Conservation (phyloP, 208 protist species). For the Porcisia hertigi region DNA sequence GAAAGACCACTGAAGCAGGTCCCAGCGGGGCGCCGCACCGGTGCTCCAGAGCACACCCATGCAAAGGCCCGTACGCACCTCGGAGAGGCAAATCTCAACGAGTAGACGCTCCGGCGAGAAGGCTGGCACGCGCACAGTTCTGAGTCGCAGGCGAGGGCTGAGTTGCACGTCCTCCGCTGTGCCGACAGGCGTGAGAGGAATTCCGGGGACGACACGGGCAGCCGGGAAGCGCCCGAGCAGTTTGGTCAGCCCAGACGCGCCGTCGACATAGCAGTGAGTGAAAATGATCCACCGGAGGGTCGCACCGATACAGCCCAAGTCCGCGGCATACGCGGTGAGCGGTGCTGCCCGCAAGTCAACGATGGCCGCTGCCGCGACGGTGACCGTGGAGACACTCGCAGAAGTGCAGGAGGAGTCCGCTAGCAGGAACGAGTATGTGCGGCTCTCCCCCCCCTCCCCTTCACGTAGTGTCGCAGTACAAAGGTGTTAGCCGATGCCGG, state of each 20-base stretch:
- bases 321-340: constrained; percentile 35
- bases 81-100: constrained; percentile 32
- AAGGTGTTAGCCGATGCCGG: too few species aligned
- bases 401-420: too few species aligned
- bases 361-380: constrained; percentile 26
- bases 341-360: constrained; percentile 57
- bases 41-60: constrained; percentile 58
- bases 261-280: too few species aligned
- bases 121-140: too few species aligned
- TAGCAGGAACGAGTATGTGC: too few species aligned
- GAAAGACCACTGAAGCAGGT: constrained; percentile 28
- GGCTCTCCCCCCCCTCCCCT: too few species aligned
- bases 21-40: constrained; percentile 58
- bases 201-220: constrained; percentile 31
- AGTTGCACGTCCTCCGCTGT: too few species aligned
- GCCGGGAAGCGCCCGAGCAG: constrained; percentile 33
- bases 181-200: too few species aligned
- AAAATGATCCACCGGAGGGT: constrained; percentile 45
- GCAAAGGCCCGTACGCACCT: constrained; percentile 49
- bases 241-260: constrained; percentile 41
- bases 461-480: too few species aligned
- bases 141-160: too few species aligned
- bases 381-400: not conserved
- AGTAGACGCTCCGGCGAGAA: too few species aligned
- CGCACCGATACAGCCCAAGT: constrained; percentile 41